These are phyloP conservation scores for Metrosideros polymorpha DNA, from an alignment of 441 rosid genomes.

Conservation along the genomic window DNA sequence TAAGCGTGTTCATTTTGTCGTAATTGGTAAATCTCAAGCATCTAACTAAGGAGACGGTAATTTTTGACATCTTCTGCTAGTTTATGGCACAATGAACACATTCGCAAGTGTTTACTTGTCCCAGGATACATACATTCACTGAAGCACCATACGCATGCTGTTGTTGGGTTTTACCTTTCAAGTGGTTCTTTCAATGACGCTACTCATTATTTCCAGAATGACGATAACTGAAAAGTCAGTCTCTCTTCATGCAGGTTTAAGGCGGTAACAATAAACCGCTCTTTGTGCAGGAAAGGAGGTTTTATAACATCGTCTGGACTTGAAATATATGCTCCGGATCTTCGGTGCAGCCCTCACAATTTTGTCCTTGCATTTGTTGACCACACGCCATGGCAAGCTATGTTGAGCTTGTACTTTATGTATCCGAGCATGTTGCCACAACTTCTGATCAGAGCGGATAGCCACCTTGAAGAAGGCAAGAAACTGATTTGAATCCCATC, in stretches of 20 bases:
- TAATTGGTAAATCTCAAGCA: not conserved
- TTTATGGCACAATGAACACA: not conserved
- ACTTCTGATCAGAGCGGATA: not conserved
- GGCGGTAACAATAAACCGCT: not conserved
- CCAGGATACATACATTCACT: not conserved
- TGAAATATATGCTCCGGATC: not conserved
- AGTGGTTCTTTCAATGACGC: not conserved
- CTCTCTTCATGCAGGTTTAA: not conserved
- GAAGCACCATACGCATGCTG: not conserved
- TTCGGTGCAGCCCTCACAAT: not conserved
- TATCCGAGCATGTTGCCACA: not conserved
- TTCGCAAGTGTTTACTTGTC: not conserved
- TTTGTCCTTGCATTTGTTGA: not conserved
- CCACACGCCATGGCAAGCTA: not conserved
- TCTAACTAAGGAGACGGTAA: not conserved
- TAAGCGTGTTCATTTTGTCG: not conserved
- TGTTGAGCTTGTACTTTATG: not conserved
- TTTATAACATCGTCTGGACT: not conserved
- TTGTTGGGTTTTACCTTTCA: not conserved
- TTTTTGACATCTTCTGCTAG: not conserved
- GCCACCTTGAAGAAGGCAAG: not conserved
- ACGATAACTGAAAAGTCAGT: not conserved
- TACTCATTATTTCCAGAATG: not conserved
- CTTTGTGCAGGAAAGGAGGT: not conserved
- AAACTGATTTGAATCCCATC: not conserved